Base-by-base conservation (phyloP, 2,329 filamentous ascomycete species). In the Penicillium hordei region DNA sequence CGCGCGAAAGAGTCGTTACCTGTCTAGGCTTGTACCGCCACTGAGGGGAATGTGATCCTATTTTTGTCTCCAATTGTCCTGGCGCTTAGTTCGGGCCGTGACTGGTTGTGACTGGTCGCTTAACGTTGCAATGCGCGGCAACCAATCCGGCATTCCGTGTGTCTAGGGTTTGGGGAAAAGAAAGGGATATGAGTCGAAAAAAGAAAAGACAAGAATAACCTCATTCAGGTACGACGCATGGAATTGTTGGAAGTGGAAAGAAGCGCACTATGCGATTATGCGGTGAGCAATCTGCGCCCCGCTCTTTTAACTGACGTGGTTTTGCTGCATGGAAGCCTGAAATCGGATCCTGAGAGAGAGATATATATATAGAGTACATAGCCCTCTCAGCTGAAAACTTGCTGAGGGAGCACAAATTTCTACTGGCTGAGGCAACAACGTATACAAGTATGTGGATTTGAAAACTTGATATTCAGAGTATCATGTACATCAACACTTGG, bases 321-420 rank as follows among this genome's bases (percentile, higher is more conserved):
- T 54, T 52, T 52, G 55, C 65, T 71, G 68, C 69, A 68, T 70
- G 65, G 66, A 69, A 68, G 64, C 69, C 68, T 59, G 56, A 68
- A 40, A 56, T 58, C 29, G 3, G 44, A 36, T 45, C 7, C 46
- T 13, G 19, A 39, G 23, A 49, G 31, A 15, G 4, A 33, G 1
- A 51, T 39, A 29, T 21, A 21, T 34, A 43, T 21, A 29, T 21
- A 29, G 9, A 44, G 15, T 19, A 33, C 31, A 33, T 33, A 21
- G 19, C 13, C n/a, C 12, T 23, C 38, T 43, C 42, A 57, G 55
- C 58, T 57, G 51, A 44, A 44, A 48, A 51, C 45, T n/a, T 33
- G 40, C 39, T 27, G 29, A 4, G 33, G 42, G 51, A 31, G 31
- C 33, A 53, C 42, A 38, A 6, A 12, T 7, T 12, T 31, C 25